These are phyloP conservation scores for Phtheirospermum japonicum DNA, from an alignment of 257 asterid genomes.

Conservation along the genomic window DNA sequence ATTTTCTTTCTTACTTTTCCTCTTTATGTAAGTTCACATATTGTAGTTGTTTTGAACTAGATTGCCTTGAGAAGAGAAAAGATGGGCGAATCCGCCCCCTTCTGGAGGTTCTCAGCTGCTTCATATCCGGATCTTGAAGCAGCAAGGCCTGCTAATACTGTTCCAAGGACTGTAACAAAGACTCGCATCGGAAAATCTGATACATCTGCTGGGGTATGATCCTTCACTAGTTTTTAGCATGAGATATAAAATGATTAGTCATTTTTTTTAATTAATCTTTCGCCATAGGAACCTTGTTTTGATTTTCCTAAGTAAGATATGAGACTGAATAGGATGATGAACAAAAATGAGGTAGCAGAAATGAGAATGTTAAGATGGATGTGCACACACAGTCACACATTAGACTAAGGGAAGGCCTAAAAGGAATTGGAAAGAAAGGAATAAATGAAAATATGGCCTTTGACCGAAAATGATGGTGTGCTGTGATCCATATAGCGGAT, in stretches of 20 bases:
- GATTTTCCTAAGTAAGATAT: background rate
- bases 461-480: too few relatives aligned
- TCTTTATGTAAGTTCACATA: conserved; percentile 18
- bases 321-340: background rate
- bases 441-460: too few relatives aligned
- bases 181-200: conserved; percentile 43
- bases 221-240: conserved; percentile 13
- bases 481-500: too few relatives aligned
- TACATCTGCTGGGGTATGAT: conserved; percentile 63
- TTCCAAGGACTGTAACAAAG: conserved; percentile 36
- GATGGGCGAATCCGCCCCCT: conserved; percentile 97
- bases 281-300: background rate
- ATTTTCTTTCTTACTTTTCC: background rate
- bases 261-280: background rate
- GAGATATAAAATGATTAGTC: conserved; percentile 2
- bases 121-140: conserved; percentile 96
- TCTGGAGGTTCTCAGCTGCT: conserved; percentile 98
- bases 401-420: too few relatives aligned
- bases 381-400: too few relatives aligned
- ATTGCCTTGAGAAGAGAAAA: conserved; percentile 96
- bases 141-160: conserved; percentile 46
- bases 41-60: conserved; percentile 39
- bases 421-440: too few relatives aligned
- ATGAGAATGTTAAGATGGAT: background rate
- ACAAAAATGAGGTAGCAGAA: background rate